Evolutionary conservation across 345 rosid species (phyloP).

Genomic region (Draba incana): DNA sequence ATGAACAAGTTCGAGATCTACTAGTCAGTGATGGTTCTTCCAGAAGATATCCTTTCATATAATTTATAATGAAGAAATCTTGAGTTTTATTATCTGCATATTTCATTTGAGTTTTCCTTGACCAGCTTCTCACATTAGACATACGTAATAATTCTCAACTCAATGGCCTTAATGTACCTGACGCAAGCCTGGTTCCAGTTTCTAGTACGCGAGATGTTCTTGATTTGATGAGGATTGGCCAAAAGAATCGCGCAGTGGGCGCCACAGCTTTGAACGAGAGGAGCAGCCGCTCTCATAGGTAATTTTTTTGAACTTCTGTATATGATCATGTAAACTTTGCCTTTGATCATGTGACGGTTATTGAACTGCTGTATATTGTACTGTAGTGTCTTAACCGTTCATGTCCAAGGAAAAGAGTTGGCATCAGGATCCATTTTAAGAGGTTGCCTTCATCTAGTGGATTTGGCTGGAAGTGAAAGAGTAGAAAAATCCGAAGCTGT

Average conservation of each 20-base stretch:
- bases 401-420: constrained; percentile 85
- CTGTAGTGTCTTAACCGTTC: constrained; percentile 90
- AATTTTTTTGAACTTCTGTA: not conserved
- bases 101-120: constrained; percentile 44
- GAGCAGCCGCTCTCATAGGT: constrained; percentile 99
- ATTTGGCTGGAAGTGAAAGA: constrained; percentile 98
- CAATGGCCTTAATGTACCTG: constrained; percentile 97
- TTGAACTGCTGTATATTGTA: not conserved
- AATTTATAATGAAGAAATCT: not conserved
- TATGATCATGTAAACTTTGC: not conserved
- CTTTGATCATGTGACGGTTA: not conserved
- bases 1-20: constrained; percentile 95
- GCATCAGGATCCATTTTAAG: constrained; percentile 78
- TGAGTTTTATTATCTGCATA: not conserved
- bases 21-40: constrained; percentile 85
- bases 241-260: constrained; percentile 91
- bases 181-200: constrained; percentile 90
- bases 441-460: constrained; percentile 95
- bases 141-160: constrained; percentile 89
- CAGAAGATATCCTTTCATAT: constrained; percentile 82
- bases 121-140: constrained; percentile 68
- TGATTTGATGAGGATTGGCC: constrained; percentile 90
- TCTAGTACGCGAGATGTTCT: constrained; percentile 85
- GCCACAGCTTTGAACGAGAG: constrained; percentile 96
- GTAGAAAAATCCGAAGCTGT: constrained; percentile 96